Evolutionary conservation across 139 green algal genomes (phyloP), one percentile per base, ranked within the genome.

Genomic region (Chlorella sp.): DNA sequence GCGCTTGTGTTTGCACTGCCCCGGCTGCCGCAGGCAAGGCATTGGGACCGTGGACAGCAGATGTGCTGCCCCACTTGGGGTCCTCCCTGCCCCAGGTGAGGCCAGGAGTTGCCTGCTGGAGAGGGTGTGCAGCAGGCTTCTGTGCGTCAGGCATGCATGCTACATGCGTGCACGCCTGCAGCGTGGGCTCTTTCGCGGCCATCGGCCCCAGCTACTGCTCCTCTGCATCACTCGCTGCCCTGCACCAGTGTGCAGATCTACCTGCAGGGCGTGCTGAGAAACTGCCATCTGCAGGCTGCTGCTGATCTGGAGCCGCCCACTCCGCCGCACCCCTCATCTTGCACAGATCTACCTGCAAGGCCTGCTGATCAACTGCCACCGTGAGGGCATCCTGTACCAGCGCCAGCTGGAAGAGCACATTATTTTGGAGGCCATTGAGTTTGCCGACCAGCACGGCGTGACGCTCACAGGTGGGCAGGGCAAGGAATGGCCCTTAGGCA

Each of bases 1-100:
- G n/a, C n/a, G n/a, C n/a, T n/a, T n/a, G n/a, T n/a, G n/a, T n/a
- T n/a, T n/a, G n/a, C n/a, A n/a, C 46, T 11, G 11, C 46, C 8
- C 46, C 8, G 46, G 9, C 16, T 60, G 51, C 51, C 51, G 51
- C 51, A 60, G 95, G 95, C 68, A 98, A 97, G 80, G 92, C 94
- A 2, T 68, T 92, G 19, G 93, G 94, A 1, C 92, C 93, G 3
- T 97, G 94, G 94, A 72, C 82, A 36, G 43, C 76, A 8, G 77
- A 94, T 14, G 88, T 89, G n/a, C 74, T 92, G 19, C 87, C 87
- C 0, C 46, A 46, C 48, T 46, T 92, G 11, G 68, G 75, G 36
- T 80, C 51, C 5, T 74, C 54, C 6, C 44, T 86, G 40, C 82
- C 89, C 13, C 82, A 83, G 54, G 79, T 90, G 11, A 80, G 58